These are phyloP conservation scores for Boletellus sp. DNA, from an alignment of 768 basidiomycete species.

Conservation along the genomic window DNA sequence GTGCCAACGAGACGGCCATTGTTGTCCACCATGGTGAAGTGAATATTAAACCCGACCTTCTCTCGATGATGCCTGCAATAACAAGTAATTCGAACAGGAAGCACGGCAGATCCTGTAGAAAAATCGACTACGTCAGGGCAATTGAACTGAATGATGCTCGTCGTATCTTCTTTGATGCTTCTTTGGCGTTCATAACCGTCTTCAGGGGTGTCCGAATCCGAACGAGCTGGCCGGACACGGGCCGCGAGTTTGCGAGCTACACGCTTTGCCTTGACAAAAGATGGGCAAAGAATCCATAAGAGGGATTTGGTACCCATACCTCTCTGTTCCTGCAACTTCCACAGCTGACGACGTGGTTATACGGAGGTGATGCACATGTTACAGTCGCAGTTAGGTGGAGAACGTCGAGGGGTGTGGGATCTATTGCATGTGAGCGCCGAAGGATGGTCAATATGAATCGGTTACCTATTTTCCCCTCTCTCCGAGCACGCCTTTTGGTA, in stretches of 20 bases:
- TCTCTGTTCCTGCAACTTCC: constrained; percentile 87
- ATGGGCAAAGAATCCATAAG: constrained; percentile 6
- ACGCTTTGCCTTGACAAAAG: constrained; percentile 68
- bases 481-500: constrained; percentile 80
- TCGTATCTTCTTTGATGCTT: constrained; percentile 57
- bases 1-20: constrained; percentile 76
- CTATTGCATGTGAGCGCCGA: constrained; percentile 31
- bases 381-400: constrained; percentile 71
- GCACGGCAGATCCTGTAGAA: constrained; percentile 74
- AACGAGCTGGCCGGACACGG: constrained; percentile 72
- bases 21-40: constrained; percentile 80
- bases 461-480: constrained; percentile 77
- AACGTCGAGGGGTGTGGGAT: constrained; percentile 64
- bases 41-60: constrained; percentile 90
- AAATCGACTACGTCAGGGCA: constrained; percentile 89
- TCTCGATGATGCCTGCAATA: constrained; percentile 99
- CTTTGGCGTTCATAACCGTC: constrained; percentile 46
- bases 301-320: constrained; percentile 38
- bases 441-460: constrained; percentile 14
- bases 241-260: constrained; percentile 86
- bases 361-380: constrained; percentile 77
- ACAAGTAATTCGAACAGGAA: constrained; percentile 96
- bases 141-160: constrained; percentile 93
- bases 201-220: constrained; percentile 68
- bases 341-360: constrained; percentile 75